Evolutionary conservation across 2,329 filamentous ascomycete genomes (phyloP), one percentile per base, ranked within the genome.

Genomic region (Hypoxylon sp.): DNA sequence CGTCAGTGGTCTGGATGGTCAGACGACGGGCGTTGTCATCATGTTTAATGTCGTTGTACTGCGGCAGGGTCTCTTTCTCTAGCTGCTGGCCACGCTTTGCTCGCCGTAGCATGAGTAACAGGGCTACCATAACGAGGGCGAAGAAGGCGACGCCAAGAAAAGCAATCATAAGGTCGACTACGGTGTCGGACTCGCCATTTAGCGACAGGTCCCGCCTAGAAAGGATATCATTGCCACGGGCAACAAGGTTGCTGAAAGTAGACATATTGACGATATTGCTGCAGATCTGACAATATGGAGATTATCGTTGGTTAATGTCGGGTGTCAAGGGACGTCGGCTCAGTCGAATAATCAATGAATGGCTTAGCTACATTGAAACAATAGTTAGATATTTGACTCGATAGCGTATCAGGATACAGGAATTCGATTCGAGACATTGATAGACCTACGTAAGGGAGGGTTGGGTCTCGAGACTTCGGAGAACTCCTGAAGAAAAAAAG

Each of bases 71-170:
- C 62, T 88, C 82, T 65, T 84, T 81, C 63, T 79, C 80, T 65
- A 80, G 74, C 64, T 77, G 75, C 73, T 82, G 82, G 75, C 85
- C 80, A 54, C 80, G 80, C 73, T 81, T 81, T 68, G 88, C 85
- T 74, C 90, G 89, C 77, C 92, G 91, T 71, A 97, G 82, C 75
- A 93, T 79, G 70, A 95, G 82, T 53, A 97, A 88, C 27, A 85
- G 82, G 62, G 87, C 89, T 56, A 91, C 83, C 62, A 94, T 83
- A 50, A 90, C 76, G 29, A 97, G 83, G 65, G 86, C 89, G 73
- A 95, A 79, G 73, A 96, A 87, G 72, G 95, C 82, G 47, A 99
- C 84, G 68, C 90, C 89, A 72, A 98, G 84, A 59, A 98, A 86
- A 63, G 88, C 86, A 73, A 97, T 91, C 77, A 97, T 83, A 45